Evolutionary conservation across 495 filamentous ascomycete species (phyloP), one percentile per base, ranked within the genome.

Genomic region (Sabuloglossum arenarium): DNA sequence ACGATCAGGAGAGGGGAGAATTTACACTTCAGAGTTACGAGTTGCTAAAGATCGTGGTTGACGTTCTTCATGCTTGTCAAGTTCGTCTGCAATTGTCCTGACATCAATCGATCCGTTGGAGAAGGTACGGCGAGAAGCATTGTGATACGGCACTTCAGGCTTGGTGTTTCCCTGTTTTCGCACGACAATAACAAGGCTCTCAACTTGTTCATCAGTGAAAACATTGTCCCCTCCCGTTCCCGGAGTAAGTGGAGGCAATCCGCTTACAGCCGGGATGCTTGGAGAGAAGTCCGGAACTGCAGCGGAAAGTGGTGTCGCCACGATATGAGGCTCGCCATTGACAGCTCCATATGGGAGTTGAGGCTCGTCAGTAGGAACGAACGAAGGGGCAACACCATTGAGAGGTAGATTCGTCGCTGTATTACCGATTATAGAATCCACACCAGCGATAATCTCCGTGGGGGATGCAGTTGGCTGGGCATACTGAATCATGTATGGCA

Each of bases 221-320:
- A 71, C 66, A 52, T 66, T 66, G 61, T 68, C 70, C 19, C 42
- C 28, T n/a, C 58, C 49, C 3, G 63, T 61, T 32, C 69, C 64
- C 30, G 72, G 34, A 12, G 8, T n/a, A 42, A 30, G 34, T 23
- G 55, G 23, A 11, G 11, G 16, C 21, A 23, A 23, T 23, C 42
- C 28, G 3, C 24, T 21, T 46, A 39, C 16, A 39, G 42, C 16
- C n/a, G 42, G 24, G 16, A 31, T 19, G 24, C n/a, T 74, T 54
- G 85, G 85, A 23, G 82, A 74, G 63, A 86, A 91, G 58, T 88
- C 86, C 0, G 84, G 81, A 6, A 86, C 86, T 19, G 77, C 71
- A 8, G 85, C 83, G 24, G 85, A 88, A 28, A 91, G 72, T 43
- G 77, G 73, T 1, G 80, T 78, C 55, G 77, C 75, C 0, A 70